phyloP scores from a whole-genome alignment of 768 basidiomycete species.

The Mycena metata region DNA sequence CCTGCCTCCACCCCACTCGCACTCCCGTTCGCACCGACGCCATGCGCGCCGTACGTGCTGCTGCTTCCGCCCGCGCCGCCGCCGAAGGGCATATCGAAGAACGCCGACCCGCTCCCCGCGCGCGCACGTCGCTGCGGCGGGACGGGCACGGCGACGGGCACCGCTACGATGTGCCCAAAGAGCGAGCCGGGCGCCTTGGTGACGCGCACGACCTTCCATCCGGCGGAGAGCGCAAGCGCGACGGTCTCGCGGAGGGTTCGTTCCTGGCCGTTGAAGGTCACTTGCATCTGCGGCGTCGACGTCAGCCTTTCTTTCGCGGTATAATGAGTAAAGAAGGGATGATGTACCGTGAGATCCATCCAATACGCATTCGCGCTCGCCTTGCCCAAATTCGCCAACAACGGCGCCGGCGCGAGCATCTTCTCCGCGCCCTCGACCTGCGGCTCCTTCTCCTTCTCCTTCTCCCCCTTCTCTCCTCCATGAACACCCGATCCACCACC shows the following conservation, averaged over 20 bases:
- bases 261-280: slow-evolving; percentile 77
- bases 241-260: slow-evolving; percentile 76
- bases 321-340: not conserved
- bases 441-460: slow-evolving; percentile 35
- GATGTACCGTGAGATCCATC: slow-evolving; percentile 65
- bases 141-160: slow-evolving; percentile 67
- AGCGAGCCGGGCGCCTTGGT: slow-evolving; percentile 71
- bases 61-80: slow-evolving; percentile 4
- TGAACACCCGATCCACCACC: slow-evolving; percentile 29
- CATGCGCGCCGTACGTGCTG: too few species aligned
- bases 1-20: slow-evolving; percentile 19
- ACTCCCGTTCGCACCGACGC: slow-evolving; percentile 30
- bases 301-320: not conserved
- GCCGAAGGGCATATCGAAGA: slow-evolving; percentile 40
- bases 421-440: slow-evolving; percentile 67
- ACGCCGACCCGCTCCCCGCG: slow-evolving; percentile 42
- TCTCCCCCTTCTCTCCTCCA: slow-evolving; percentile 9
- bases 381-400: slow-evolving; percentile 82
- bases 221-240: slow-evolving; percentile 65
- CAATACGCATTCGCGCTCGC: slow-evolving; percentile 71
- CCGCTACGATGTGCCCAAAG: slow-evolving; percentile 80
- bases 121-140: slow-evolving; percentile 40
- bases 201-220: slow-evolving; percentile 73
- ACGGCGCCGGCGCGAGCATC: slow-evolving; percentile 67
- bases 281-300: slow-evolving; percentile 67